These are phyloP conservation scores for Pyronema domesticum DNA, from an alignment of 495 filamentous ascomycete species.

Conservation along the genomic window DNA sequence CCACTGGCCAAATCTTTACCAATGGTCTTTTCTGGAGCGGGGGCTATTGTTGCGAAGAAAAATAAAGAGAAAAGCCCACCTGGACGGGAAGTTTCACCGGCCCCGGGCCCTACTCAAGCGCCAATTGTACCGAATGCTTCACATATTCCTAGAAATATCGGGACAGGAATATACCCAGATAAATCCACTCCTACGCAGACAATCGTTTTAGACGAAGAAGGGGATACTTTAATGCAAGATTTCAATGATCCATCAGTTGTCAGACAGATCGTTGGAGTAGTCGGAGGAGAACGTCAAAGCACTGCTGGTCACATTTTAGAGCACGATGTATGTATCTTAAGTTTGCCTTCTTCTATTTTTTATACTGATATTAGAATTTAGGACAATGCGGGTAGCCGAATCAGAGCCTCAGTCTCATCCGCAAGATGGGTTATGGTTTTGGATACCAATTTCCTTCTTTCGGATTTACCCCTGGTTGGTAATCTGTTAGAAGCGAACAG, in stretches of 20 bases:
- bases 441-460: conserved; percentile 22
- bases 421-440: conserved; percentile 18
- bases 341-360: neutral
- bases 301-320: neutral
- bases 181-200: no score
- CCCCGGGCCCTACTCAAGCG: no score
- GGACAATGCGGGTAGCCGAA: conserved; percentile 6
- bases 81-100: no score
- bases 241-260: conserved; percentile 15
- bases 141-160: no score
- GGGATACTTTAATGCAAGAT: conserved; percentile 22
- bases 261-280: conserved; percentile 9
- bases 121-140: no score
- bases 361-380: neutral
- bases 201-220: conserved; percentile 12
- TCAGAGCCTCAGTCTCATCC: conserved; percentile 6
- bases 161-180: no score
- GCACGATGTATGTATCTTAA: neutral
- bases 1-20: no score
- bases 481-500: conserved; percentile 13
- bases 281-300: conserved; percentile 11
- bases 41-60: no score
- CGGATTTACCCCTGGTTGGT: conserved; percentile 18
- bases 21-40: no score
- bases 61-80: no score